These are phyloP conservation scores for Tetrahymena malaccensis DNA, from an alignment of 73 alveolate genomes.

Conservation along the genomic window DNA sequence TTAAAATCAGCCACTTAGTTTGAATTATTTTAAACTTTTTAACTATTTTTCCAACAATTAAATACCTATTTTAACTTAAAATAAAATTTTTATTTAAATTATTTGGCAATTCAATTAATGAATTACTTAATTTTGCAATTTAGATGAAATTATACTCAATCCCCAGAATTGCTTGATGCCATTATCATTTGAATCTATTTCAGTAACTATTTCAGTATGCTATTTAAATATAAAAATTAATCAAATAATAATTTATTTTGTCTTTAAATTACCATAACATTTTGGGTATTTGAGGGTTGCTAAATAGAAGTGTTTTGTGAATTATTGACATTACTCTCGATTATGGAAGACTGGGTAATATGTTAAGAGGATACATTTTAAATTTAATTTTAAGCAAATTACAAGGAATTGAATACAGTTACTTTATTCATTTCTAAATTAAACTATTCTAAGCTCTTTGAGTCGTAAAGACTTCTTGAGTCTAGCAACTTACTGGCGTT, in stretches of 20 bases:
- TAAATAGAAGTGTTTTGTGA: not conserved
- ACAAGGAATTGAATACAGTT: not conserved
- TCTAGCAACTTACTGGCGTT: not conserved
- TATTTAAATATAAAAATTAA: not conserved
- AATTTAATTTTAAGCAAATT: not conserved
- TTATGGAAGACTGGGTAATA: not conserved
- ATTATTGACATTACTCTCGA: not conserved
- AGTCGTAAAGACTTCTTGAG: not conserved
- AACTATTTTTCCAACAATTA: not conserved
- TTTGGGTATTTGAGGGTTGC: not conserved
- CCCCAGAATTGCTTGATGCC: not conserved
- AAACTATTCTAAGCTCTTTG: not conserved
- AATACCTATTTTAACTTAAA: not conserved
- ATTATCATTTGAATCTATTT: not conserved
- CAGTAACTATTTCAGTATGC: not conserved
- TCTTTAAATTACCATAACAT: not conserved
- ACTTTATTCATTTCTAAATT: not conserved
- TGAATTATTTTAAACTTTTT: too few relatives aligned
- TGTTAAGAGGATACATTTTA: not conserved
- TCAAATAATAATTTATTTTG: not conserved
- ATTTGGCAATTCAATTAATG: not conserved
- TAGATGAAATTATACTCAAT: not conserved
- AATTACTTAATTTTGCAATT: not conserved
- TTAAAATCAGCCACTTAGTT: too few relatives aligned
- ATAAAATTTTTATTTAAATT: not conserved